Percentiles rank a stretch among this genome's conserved stretches.
phyloP scores from a whole-genome alignment of 179 eudicot species.

The Corrigiola litoralis region DNA sequence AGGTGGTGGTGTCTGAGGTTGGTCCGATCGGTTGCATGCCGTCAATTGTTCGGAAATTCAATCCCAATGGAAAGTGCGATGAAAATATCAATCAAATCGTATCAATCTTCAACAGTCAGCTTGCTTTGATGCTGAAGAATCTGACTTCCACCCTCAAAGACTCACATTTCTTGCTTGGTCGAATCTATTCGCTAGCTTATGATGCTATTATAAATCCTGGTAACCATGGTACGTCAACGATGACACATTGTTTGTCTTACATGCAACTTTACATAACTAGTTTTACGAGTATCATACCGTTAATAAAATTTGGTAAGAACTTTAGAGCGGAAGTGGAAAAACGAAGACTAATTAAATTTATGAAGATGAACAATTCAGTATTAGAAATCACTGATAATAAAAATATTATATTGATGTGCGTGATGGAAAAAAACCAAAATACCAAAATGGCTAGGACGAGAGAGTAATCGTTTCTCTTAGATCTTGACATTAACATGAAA shows the following conservation, averaged over 20 bases:
- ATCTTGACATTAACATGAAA: neutral
- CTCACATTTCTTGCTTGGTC: conserved; percentile 46
- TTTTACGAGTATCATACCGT: neutral
- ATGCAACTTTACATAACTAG: neutral
- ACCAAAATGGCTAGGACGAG: neutral
- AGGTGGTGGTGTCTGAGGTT: conserved; percentile 43
- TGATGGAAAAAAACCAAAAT: too few relatives aligned
- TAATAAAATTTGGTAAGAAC: too few relatives aligned
- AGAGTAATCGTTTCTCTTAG: neutral
- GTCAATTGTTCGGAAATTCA: conserved; percentile 5
- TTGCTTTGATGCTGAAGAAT: conserved; percentile 28
- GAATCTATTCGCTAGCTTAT: conserved; percentile 26
- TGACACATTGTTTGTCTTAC: too few relatives aligned
- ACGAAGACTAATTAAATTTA: too few relatives aligned
- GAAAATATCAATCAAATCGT: conserved; percentile 37
- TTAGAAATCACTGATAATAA: too few relatives aligned
- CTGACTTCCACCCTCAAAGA: conserved; percentile 37
- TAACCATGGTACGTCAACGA: conserved; percentile 14
- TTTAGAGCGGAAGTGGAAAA: too few relatives aligned
- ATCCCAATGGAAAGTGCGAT: conserved; percentile 35
- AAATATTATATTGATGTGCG: too few relatives aligned
- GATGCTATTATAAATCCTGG: conserved; percentile 41
- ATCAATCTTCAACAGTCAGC: conserved; percentile 35
- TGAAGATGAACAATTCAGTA: too few relatives aligned
- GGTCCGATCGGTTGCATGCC: conserved; percentile 70